Percentiles rank a stretch among this genome's conserved stretches.
phyloP scores from a whole-genome alignment of 768 basidiomycete genomes.

The Leccinum uliginosum region DNA sequence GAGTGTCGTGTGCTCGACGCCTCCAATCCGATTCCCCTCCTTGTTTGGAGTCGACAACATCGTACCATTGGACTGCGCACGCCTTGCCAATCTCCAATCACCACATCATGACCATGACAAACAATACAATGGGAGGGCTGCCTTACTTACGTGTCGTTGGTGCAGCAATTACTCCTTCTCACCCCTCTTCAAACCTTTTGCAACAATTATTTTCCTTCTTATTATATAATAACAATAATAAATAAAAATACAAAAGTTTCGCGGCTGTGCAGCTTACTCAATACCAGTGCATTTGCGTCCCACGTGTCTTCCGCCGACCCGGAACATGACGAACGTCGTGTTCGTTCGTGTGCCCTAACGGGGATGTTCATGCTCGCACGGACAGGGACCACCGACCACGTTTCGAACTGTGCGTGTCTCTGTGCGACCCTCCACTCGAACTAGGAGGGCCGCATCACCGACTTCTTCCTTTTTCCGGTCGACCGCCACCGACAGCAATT shows the following conservation, averaged over 20 bases:
- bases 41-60: not conserved
- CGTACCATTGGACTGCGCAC: not conserved
- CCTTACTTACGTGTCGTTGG: not conserved
- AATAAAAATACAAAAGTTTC: not conserved
- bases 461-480: not conserved
- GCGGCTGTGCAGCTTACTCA: not conserved
- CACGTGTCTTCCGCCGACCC: not conserved
- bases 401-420: not conserved
- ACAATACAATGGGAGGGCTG: not conserved
- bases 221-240: not conserved
- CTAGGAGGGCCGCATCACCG: not conserved
- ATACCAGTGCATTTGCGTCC: not conserved
- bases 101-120: not conserved
- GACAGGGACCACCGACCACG: not conserved
- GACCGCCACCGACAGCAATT: not conserved
- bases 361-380: not conserved
- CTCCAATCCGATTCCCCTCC: not conserved
- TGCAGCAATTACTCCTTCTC: not conserved
- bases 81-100: not conserved
- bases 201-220: not conserved
- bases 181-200: not conserved
- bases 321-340: not conserved
- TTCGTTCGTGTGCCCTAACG: not conserved
- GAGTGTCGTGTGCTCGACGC: constrained; percentile 3
- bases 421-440: not conserved